Evolutionary conservation across 1,284 basidiomycete species (phyloP), one percentile per base, ranked within the genome.

Genomic region (Rhodotorula sp.): DNA sequence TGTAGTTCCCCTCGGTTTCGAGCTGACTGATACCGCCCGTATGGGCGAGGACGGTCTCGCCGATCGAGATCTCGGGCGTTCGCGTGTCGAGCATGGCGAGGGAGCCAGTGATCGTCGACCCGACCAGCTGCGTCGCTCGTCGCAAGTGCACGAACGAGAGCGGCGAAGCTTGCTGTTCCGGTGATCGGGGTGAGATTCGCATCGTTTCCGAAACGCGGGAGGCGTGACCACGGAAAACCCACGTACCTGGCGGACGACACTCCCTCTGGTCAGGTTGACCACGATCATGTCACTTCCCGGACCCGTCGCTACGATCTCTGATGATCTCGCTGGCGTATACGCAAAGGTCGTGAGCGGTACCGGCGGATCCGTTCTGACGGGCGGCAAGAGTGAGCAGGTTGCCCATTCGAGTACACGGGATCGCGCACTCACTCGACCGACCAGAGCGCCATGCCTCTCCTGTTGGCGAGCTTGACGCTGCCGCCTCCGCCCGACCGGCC

Each of bases 21-120:
- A 95, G 84, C n/a, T 90, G 92, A 81, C 89, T 89, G 43, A 95
- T 85, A 4, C 91, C 91, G 64, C 88, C 88, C 26, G 86, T 85
- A 81, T 97, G 93, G 0, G 93, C 92, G 77, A 88, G 87, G 19
- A 90, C 86, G 7, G 86, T 74, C 48, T 77, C 75, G 58, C 72
- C 67, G 8, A 70, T 67, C 8, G 70, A 43, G 50, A 78, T 65
- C 8, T 74, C 70, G 5, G 69, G 66, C 4, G 71, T 71, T 7
- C 77, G 72, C 2, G 78, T 70, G 55, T 79, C 78, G 47, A 77
- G 77, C 19, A 78, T 58, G 10, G 68, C 64, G 15, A 79, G 61
- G 60, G 64, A 70, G 34, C 62, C 78, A 56, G 64, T 77, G 31
- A 68, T 64, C 43, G 68, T 76, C 28, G 67, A 76, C 3, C 67